A percentile compares a stretch with the other conserved stretches of the same genome.
Conservation (phyloP, 305 asterid species). For the Rubia tinctorum region DNA sequence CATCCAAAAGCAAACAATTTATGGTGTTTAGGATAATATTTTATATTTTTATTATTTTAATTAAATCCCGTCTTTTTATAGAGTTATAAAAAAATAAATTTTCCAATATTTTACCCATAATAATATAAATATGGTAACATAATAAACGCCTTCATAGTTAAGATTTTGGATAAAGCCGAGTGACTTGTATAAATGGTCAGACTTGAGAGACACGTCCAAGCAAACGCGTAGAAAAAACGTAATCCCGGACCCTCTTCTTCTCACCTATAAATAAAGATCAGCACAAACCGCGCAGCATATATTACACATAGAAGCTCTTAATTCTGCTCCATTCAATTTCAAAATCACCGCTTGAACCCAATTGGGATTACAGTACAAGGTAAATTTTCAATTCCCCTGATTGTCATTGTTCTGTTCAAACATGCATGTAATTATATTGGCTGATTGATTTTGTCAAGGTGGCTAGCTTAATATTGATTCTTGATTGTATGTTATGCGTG, state of each 20-base stretch:
- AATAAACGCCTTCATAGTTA: background rate
- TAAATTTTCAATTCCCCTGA: background rate
- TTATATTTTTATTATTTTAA: no score
- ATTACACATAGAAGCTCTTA: background rate
- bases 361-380: background rate
- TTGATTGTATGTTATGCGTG: background rate
- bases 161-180: background rate
- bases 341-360: background rate
- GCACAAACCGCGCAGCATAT: background rate
- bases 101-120: no score
- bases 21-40: no score
- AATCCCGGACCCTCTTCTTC: background rate
- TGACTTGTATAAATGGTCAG: background rate
- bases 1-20: no score
- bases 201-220: background rate
- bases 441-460: background rate
- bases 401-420: background rate
- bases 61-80: no score
- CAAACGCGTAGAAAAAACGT: constrained; percentile 1
- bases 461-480: background rate
- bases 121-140: no score
- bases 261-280: background rate
- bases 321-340: background rate
- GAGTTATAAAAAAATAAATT: no score
- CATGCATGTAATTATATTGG: background rate